Evolutionary conservation across 768 basidiomycete genomes (phyloP).

Genomic region (Russula emetica): DNA sequence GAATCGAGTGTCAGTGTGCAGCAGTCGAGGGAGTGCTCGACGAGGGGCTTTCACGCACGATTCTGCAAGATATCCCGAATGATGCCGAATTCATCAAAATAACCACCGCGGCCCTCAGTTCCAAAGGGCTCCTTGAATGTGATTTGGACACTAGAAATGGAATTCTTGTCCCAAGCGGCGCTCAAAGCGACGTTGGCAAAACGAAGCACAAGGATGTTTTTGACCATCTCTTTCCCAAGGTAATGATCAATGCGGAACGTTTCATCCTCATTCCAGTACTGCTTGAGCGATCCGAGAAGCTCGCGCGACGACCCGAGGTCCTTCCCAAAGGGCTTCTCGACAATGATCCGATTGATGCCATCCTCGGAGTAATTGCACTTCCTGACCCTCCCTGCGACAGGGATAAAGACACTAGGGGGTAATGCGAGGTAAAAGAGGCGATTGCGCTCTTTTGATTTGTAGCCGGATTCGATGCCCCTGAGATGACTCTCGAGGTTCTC

Average conservation of each 20-base stretch:
- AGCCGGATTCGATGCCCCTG: constrained; percentile 69
- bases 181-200: constrained; percentile 92
- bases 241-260: constrained; percentile 99
- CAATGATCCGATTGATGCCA: constrained; percentile 87
- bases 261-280: constrained; percentile 93
- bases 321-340: constrained; percentile 98
- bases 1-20: background rate
- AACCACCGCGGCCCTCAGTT: constrained; percentile 99
- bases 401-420: constrained; percentile 93
- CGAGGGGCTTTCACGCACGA: constrained; percentile 55
- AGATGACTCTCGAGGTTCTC: constrained; percentile 70
- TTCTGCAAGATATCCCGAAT: constrained; percentile 98
- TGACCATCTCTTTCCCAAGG: constrained; percentile 99
- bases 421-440: constrained; percentile 97
- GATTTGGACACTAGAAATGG: constrained; percentile 95
- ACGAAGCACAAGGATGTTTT: constrained; percentile 92
- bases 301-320: constrained; percentile 80
- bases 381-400: constrained; percentile 79
- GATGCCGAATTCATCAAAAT: constrained; percentile 99
- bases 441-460: constrained; percentile 60
- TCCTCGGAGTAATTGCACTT: constrained; percentile 68
- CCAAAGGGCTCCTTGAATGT: constrained; percentile 99
- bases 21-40: background rate
- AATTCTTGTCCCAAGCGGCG: constrained; percentile 93
- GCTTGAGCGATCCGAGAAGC: constrained; percentile 73